Percentiles rank a stretch among this genome's conserved stretches.
These are phyloP conservation scores for Populus hybrid DNA, from an alignment of 441 rosid species.

Conservation along the genomic window DNA sequence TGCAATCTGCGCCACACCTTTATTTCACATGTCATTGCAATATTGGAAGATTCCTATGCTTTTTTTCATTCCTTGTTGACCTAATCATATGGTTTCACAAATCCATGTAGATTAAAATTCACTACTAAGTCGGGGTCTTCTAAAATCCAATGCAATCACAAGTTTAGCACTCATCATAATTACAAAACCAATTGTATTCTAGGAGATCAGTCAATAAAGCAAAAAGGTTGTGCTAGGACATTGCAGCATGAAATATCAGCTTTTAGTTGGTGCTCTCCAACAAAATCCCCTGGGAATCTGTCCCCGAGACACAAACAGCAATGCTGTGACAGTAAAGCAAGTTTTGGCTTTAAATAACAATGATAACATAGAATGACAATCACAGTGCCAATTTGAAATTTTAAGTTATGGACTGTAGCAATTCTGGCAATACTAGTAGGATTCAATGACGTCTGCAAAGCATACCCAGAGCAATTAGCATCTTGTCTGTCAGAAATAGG, in stretches of 20 bases:
- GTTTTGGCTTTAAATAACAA: not conserved
- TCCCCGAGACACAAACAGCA: not conserved
- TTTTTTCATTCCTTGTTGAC: not conserved
- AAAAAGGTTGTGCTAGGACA: not conserved
- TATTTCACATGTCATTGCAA: not conserved
- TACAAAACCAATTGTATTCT: not conserved
- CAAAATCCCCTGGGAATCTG: too few relatives aligned
- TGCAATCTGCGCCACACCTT: not conserved
- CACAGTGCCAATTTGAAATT: not conserved
- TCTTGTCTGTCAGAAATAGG: conserved; percentile 82
- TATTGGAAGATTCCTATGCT: not conserved
- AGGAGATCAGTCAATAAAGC: not conserved
- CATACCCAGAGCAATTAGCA: conserved; percentile 89
- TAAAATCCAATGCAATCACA: not conserved
- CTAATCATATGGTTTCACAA: not conserved
- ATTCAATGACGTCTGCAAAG: not conserved
- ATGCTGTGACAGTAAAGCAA: not conserved
- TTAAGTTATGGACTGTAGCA: not conserved
- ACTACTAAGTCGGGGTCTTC: not conserved
- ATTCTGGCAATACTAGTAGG: conserved; percentile 3
- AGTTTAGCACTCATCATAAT: not conserved
- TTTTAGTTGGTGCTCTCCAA: too few relatives aligned
- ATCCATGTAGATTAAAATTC: not conserved
- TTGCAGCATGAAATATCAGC: not conserved
- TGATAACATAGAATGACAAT: not conserved